These are phyloP conservation scores for Trichophyton equinum DNA, from an alignment of 2,329 filamentous ascomycete genomes.

Conservation along the genomic window DNA sequence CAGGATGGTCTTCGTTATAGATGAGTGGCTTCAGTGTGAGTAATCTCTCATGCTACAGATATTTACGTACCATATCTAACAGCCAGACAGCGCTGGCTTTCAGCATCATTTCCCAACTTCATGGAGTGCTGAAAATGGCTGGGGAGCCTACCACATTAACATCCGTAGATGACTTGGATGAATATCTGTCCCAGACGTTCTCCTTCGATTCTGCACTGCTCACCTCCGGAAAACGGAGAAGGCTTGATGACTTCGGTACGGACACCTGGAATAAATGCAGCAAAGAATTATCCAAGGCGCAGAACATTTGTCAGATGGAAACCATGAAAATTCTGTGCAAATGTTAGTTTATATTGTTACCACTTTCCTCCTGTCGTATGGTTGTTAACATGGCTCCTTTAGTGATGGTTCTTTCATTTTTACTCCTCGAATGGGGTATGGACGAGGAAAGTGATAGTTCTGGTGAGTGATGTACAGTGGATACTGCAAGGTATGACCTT, in stretches of 20 bases:
- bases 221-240: neutral
- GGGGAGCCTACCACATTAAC: too few species aligned
- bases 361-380: neutral
- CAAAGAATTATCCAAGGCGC: constrained; percentile 12
- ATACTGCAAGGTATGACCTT: neutral
- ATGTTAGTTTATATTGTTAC: neutral
- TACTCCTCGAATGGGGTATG: constrained; percentile 49
- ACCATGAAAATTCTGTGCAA: neutral
- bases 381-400: constrained; percentile 9
- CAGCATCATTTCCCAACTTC: neutral
- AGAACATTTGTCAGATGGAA: constrained; percentile 12
- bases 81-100: neutral
- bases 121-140: neutral
- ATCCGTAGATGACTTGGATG: neutral
- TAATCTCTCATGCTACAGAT: neutral
- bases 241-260: constrained; percentile 23
- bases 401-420: constrained; percentile 50
- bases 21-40: neutral
- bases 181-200: neutral
- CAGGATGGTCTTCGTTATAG: neutral
- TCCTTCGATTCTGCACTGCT: neutral
- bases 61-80: neutral
- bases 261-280: constrained; percentile 29
- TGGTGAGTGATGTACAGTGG: constrained; percentile 1
- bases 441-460: constrained; percentile 2